Evolutionary conservation across 2,329 filamentous ascomycete species (phyloP).

Genomic region (Elsinoe arachidis): DNA sequence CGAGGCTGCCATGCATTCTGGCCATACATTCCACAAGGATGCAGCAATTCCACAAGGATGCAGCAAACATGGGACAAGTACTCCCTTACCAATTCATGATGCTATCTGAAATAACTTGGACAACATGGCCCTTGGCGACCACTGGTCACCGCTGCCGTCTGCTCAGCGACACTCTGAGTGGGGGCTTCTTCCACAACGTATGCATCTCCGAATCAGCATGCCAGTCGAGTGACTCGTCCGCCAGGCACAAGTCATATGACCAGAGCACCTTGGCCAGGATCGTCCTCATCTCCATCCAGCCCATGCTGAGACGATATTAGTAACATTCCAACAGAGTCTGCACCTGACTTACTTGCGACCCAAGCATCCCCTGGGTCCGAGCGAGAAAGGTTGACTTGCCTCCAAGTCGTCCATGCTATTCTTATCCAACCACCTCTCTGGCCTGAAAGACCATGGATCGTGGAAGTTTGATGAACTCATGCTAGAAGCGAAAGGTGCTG

Average conservation of each 20-base stretch:
- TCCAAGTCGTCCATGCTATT: constrained; percentile 21
- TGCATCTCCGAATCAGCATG: not conserved
- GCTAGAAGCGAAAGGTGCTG: constrained; percentile 16
- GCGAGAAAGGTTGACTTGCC: constrained; percentile 24
- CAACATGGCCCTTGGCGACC: too few relatives aligned
- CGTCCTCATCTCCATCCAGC: constrained; percentile 31
- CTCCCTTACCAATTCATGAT: too few relatives aligned
- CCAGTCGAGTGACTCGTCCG: not conserved
- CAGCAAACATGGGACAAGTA: too few relatives aligned
- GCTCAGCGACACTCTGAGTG: not conserved
- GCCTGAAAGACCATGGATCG: constrained; percentile 23
- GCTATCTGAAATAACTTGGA: too few relatives aligned
- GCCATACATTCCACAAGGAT: too few relatives aligned
- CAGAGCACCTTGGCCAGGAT: constrained; percentile 30
- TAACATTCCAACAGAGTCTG: too few relatives aligned
- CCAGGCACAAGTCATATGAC: constrained; percentile 28
- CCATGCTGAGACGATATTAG: constrained; percentile 21
- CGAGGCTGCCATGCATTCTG: too few relatives aligned
- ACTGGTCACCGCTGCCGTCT: not conserved
- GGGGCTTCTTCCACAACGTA: constrained; percentile 2
- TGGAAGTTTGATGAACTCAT: constrained; percentile 16
- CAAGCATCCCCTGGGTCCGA: constrained; percentile 25
- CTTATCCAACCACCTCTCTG: constrained; percentile 25
- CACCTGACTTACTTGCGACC: constrained; percentile 9
- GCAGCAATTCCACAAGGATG: too few relatives aligned